A percentile compares a stretch with the other conserved stretches of the same genome.
These are phyloP conservation scores for Candida pseudoviswanathii DNA, from an alignment of 1,139 yeast genomes.

Conservation along the genomic window DNA sequence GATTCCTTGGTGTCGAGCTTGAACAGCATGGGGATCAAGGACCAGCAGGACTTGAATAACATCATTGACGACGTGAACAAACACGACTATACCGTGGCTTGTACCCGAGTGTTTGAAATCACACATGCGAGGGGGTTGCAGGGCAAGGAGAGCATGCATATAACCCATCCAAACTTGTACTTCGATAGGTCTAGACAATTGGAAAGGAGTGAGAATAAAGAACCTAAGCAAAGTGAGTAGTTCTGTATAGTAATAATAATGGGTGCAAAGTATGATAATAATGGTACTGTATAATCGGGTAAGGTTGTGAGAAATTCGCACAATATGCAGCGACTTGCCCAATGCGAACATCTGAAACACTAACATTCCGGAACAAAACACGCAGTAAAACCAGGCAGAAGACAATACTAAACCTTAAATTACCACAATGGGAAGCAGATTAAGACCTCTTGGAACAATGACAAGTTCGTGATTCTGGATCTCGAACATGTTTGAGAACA, in stretches of 20 bases:
- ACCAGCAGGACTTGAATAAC: conserved; percentile 59
- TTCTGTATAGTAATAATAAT: not conserved
- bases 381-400: too few species aligned
- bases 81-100: conserved; percentile 79
- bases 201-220: conserved; percentile 14
- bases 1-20: conserved; percentile 63
- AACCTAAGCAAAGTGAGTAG: not conserved
- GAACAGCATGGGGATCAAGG: conserved; percentile 68
- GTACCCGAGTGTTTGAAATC: conserved; percentile 84
- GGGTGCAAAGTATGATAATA: conserved; percentile 1
- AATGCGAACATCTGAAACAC: not conserved
- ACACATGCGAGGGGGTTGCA: conserved; percentile 57
- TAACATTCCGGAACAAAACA: not conserved
- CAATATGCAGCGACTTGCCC: not conserved
- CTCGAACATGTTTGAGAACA: not conserved
- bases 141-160: conserved; percentile 48
- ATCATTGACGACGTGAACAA: conserved; percentile 67
- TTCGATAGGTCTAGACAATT: conserved; percentile 71
- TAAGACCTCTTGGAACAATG: too few species aligned
- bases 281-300: too few species aligned
- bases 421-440: not conserved
- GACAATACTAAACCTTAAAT: too few species aligned
- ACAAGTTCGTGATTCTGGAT: not conserved
- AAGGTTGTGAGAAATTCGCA: not conserved
- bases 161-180: conserved; percentile 86